Percentiles rank a stretch among this genome's conserved stretches.
Evolutionary conservation across 1,284 basidiomycete species (phyloP).

Genomic region (Bjerkandera adusta): DNA sequence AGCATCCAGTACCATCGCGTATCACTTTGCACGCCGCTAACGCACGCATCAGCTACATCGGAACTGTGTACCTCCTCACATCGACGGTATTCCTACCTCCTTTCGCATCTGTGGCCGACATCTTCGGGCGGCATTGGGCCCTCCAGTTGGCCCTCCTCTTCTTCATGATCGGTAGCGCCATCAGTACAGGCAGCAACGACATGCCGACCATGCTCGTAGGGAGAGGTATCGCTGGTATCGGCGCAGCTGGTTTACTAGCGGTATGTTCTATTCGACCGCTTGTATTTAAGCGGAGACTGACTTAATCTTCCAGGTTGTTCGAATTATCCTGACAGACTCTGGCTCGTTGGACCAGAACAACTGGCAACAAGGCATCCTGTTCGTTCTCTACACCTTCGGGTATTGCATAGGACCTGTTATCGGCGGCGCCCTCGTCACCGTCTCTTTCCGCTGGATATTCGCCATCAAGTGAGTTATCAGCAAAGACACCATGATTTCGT

Average conservation of each 20-base stretch:
- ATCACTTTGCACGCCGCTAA: conserved; percentile 9
- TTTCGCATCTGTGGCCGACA: conserved; percentile 47
- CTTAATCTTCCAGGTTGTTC: conserved; percentile 34
- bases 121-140: conserved; percentile 46
- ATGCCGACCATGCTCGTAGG: conserved; percentile 45
- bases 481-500: background rate
- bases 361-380: conserved; percentile 38
- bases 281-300: background rate
- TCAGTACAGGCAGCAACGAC: conserved; percentile 42
- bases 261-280: conserved; percentile 26
- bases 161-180: conserved; percentile 44
- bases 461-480: conserved; percentile 44
- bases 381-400: conserved; percentile 43
- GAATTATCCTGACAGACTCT: conserved; percentile 45
- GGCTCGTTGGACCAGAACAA: conserved; percentile 41
- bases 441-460: conserved; percentile 51
- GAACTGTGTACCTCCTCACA: conserved; percentile 42
- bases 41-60: conserved; percentile 31
- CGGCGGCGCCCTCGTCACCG: conserved; percentile 39
- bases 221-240: conserved; percentile 43
- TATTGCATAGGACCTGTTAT: conserved; percentile 45
- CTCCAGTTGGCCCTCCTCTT: conserved; percentile 42
- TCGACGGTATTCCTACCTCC: conserved; percentile 51
- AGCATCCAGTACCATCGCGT: conserved; percentile 18
- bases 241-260: conserved; percentile 44